These are phyloP conservation scores for Cystofilobasidium capitatum DNA, from an alignment of 768 basidiomycete species.

Conservation along the genomic window DNA sequence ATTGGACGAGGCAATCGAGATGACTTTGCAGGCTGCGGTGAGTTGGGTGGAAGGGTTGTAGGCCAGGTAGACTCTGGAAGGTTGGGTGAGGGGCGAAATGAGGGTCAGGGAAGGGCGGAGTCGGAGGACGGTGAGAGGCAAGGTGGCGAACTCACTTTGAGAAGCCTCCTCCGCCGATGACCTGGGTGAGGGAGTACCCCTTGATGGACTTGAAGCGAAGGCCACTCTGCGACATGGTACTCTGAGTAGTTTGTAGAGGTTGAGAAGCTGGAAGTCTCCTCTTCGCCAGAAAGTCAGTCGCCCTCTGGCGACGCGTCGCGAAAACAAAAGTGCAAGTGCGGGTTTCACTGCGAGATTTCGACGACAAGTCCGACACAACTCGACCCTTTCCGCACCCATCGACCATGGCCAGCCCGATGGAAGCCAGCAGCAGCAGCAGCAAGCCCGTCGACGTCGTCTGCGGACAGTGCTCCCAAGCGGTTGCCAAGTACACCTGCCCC, in stretches of 20 bases:
- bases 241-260: not conserved
- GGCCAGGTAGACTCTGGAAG: slow-evolving; percentile 72
- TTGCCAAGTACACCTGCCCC: slow-evolving; percentile 21
- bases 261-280: not conserved
- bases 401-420: too few species aligned
- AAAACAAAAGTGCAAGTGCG: too few species aligned
- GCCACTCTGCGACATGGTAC: not conserved
- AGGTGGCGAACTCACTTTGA: slow-evolving; percentile 52
- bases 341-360: too few species aligned
- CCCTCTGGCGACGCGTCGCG: not conserved
- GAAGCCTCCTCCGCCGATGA: slow-evolving; percentile 73
- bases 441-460: too few species aligned
- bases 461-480: slow-evolving; percentile 13
- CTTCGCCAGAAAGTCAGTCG: not conserved
- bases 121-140: not conserved
- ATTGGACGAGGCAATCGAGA: slow-evolving; percentile 44
- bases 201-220: slow-evolving; percentile 14
- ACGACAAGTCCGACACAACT: too few species aligned
- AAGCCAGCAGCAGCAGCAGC: not conserved
- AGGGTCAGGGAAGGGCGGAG: not conserved
- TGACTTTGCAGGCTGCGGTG: slow-evolving; percentile 80
- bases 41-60: slow-evolving; percentile 56
- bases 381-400: too few species aligned
- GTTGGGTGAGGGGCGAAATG: not conserved
- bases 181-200: slow-evolving; percentile 15